These are phyloP conservation scores for Didymella keratinophila DNA, from an alignment of 2,329 filamentous ascomycete species.

Conservation along the genomic window DNA sequence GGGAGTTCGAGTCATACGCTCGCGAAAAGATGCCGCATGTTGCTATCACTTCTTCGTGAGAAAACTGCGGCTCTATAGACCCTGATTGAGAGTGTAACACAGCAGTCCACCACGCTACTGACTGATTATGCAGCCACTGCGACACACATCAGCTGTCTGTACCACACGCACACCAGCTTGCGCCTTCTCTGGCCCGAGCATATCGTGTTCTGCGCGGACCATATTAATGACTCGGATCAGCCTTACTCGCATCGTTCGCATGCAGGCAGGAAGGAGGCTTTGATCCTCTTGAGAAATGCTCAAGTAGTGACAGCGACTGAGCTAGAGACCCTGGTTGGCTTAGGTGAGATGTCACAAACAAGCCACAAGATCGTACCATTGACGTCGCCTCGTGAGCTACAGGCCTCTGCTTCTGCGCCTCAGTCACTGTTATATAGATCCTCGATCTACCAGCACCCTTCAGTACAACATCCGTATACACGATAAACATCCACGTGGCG, in stretches of 20 bases:
- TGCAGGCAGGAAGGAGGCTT: not conserved
- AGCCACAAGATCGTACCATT: conserved; percentile 11
- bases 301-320: not conserved
- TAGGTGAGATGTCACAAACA: conserved; percentile 19
- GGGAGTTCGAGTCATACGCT: not conserved
- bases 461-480: conserved; percentile 6
- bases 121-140: conserved; percentile 11
- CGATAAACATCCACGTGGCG: not conserved
- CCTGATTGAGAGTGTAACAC: conserved; percentile 5
- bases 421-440: conserved; percentile 3
- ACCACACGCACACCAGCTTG: not conserved
- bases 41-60: not conserved
- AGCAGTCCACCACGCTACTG: not conserved
- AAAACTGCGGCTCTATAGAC: conserved; percentile 4
- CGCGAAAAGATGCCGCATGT: not conserved
- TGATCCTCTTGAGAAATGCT: not conserved
- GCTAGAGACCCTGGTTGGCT: not conserved
- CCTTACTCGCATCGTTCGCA: not conserved
- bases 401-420: not conserved
- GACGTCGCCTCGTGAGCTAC: not conserved
- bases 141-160: conserved; percentile 10
- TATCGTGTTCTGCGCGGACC: not conserved
- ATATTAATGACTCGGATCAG: not conserved
- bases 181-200: not conserved
- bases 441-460: not conserved